Conservation (phyloP, 495 filamentous ascomycete species). For the Talaromyces liani region DNA sequence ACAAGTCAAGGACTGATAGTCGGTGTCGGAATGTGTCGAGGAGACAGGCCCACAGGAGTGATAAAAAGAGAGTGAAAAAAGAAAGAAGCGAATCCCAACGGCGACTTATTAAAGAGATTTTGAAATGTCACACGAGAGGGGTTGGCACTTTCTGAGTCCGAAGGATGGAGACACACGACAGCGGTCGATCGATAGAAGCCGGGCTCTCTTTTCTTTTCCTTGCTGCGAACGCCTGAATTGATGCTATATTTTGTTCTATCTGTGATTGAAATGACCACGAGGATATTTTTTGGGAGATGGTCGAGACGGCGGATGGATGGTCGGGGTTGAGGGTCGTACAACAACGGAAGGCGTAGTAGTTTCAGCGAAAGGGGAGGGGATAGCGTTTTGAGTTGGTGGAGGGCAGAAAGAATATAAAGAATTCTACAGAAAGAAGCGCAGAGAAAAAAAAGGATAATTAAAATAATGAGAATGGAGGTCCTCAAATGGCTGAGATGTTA, state of each 20-base stretch:
- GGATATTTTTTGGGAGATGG: not conserved
- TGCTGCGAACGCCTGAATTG: not conserved
- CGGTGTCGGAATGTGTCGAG: constrained; percentile 9
- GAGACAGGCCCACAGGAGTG: constrained; percentile 11
- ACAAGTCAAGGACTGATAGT: constrained; percentile 21
- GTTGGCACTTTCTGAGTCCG: not conserved
- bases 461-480: not conserved
- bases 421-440: constrained; percentile 10
- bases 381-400: not conserved
- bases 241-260: not conserved
- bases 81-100: constrained; percentile 10
- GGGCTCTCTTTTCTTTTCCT: not conserved
- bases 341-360: constrained; percentile 2
- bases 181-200: not conserved
- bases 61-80: constrained; percentile 12
- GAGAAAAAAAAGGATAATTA: constrained; percentile 11
- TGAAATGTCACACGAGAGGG: constrained; percentile 5
- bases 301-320: not conserved
- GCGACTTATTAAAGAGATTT: not conserved
- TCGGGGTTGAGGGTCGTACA: not conserved
- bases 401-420: constrained; percentile 9
- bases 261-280: not conserved
- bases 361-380: constrained; percentile 1
- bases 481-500: not conserved
- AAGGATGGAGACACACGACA: not conserved